Evolutionary conservation across 1,139 yeast species (phyloP).

Genomic region (Candida gigantensis): DNA sequence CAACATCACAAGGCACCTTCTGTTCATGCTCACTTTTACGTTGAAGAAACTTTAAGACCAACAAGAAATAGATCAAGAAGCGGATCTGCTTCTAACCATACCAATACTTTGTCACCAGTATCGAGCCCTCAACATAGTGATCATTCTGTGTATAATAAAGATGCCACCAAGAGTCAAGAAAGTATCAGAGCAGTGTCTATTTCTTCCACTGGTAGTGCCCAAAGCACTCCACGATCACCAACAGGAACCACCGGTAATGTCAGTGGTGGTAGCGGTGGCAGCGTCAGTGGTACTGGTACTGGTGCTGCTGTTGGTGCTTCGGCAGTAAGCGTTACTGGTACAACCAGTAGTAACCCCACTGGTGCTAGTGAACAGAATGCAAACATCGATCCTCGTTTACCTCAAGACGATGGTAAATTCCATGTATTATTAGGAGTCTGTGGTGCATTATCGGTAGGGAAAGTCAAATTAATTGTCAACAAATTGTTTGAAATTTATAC

Average conservation of each 20-base stretch:
- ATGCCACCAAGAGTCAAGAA: constrained; percentile 12
- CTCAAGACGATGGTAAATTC: constrained; percentile 87
- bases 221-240: constrained; percentile 17
- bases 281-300: constrained; percentile 11
- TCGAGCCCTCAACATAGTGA: constrained; percentile 5
- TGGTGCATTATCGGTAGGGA: constrained; percentile 80
- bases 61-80: constrained; percentile 39
- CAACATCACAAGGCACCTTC: constrained; percentile 57
- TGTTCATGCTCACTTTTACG: constrained; percentile 80
- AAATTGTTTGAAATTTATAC: constrained; percentile 82
- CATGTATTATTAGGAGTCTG: constrained; percentile 89
- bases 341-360: constrained; percentile 12
- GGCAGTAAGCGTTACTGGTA: constrained; percentile 7
- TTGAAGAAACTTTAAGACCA: constrained; percentile 68
- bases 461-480: constrained; percentile 70
- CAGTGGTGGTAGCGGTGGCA: constrained; percentile 10
- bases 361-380: constrained; percentile 46
- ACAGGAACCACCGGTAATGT: constrained; percentile 13
- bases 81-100: constrained; percentile 27
- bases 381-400: constrained; percentile 75
- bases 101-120: constrained; percentile 1
- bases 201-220: constrained; percentile 5
- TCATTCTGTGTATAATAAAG: constrained; percentile 4
- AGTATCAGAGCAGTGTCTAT: constrained; percentile 9
- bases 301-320: constrained; percentile 11